phyloP scores from a whole-genome alignment of 192 early-diverging fungal genomes.

The Coemansia furcata region DNA sequence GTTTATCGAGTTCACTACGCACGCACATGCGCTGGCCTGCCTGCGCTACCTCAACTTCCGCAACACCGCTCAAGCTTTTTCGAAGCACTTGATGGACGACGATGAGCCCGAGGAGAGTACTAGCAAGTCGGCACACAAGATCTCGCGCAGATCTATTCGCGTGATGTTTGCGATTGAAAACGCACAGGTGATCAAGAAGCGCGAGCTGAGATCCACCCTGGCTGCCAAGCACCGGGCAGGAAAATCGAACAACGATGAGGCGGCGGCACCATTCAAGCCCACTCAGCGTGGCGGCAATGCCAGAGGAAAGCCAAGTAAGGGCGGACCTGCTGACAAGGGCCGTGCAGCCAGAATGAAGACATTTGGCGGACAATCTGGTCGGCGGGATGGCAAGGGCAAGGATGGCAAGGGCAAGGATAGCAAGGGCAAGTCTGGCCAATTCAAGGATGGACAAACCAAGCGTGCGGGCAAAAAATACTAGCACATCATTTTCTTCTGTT shows the following conservation, averaged over 20 bases:
- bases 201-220: slow-evolving; percentile 51
- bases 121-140: slow-evolving; percentile 27
- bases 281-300: slow-evolving; percentile 3
- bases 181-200: slow-evolving; percentile 69
- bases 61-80: slow-evolving; percentile 59
- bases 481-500: neutral
- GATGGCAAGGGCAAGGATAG: too few species aligned
- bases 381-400: slow-evolving; percentile 6
- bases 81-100: slow-evolving; percentile 51
- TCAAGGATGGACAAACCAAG: slow-evolving; percentile 4
- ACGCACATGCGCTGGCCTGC: slow-evolving; percentile 90
- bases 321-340: slow-evolving; percentile 12
- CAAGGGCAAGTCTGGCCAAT: neutral
- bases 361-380: slow-evolving; percentile 7
- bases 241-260: neutral
- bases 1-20: slow-evolving; percentile 86
- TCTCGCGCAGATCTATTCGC: slow-evolving; percentile 48
- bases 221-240: slow-evolving; percentile 7
- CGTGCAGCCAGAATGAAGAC: slow-evolving; percentile 9
- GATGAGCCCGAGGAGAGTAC: slow-evolving; percentile 8
- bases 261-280: neutral
- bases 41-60: slow-evolving; percentile 89
- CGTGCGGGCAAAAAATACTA: slow-evolving; percentile 6
- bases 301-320: slow-evolving; percentile 7
- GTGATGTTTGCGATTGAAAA: slow-evolving; percentile 94